These are phyloP conservation scores for Corylus heterophylla DNA, from an alignment of 306 rosid genomes.

Conservation along the genomic window DNA sequence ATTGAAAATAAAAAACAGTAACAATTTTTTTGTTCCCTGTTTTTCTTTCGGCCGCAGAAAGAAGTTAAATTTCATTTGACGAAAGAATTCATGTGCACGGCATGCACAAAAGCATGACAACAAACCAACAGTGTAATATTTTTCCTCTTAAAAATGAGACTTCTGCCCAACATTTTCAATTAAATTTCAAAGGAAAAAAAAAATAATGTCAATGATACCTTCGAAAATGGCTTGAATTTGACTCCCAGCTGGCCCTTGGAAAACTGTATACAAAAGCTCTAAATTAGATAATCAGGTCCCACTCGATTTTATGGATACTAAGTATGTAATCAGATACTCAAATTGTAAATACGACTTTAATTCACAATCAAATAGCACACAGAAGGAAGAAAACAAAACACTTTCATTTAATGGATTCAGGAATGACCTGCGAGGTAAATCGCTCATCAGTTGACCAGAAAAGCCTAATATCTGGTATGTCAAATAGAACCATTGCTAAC, in stretches of 20 bases:
- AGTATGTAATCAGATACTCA: not conserved
- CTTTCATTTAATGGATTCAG: constrained; percentile 23
- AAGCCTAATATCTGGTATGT: constrained; percentile 92
- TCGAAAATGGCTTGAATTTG: constrained; percentile 89
- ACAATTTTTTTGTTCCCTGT: not conserved
- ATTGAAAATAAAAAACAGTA: no score
- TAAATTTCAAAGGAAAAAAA: not conserved
- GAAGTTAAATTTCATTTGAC: not conserved
- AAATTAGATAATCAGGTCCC: constrained; percentile 12
- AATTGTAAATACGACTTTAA: constrained; percentile 21
- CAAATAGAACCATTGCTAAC: constrained; percentile 97
- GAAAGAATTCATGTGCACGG: not conserved
- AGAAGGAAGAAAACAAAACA: constrained; percentile 17
- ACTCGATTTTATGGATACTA: not conserved
- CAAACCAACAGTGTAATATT: not conserved
- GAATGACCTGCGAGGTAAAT: constrained; percentile 89
- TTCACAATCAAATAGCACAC: constrained; percentile 18
- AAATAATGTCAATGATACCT: constrained; percentile 54
- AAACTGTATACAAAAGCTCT: constrained; percentile 58
- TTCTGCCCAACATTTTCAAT: not conserved
- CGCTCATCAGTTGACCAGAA: constrained; percentile 94
- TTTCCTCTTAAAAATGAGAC: not conserved
- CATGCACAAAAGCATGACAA: not conserved
- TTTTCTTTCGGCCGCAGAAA: not conserved
- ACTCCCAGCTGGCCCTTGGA: constrained; percentile 70